phyloP scores from a whole-genome alignment of 1,139 yeast species.

The Eremothecium coryli region DNA sequence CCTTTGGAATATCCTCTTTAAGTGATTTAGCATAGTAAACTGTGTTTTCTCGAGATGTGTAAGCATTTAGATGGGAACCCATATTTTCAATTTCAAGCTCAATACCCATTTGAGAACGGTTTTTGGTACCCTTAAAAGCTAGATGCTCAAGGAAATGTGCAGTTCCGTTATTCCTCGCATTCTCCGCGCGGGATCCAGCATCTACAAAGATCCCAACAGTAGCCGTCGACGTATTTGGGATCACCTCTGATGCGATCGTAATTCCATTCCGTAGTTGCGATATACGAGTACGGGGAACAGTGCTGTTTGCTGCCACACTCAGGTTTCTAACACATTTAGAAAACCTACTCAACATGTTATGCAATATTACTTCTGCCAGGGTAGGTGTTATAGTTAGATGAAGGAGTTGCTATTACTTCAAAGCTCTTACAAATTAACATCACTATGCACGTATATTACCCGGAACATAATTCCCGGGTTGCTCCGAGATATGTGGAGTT shows the following conservation, averaged over 20 bases:
- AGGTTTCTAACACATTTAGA: neutral
- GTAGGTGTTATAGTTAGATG: no score
- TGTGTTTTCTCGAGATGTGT: slow-evolving; percentile 94
- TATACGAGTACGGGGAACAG: slow-evolving; percentile 43
- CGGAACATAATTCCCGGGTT: no score
- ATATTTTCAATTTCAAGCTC: slow-evolving; percentile 92
- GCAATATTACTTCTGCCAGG: no score
- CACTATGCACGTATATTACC: no score
- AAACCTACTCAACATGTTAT: no score
- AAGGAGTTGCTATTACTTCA: no score
- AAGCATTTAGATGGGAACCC: slow-evolving; percentile 95
- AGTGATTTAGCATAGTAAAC: slow-evolving; percentile 91
- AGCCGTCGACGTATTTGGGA: slow-evolving; percentile 87
- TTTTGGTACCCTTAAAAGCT: slow-evolving; percentile 88
- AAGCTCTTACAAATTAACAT: no score
- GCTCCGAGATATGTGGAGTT: no score
- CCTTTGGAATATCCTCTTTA: slow-evolving; percentile 67
- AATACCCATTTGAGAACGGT: slow-evolving; percentile 70
- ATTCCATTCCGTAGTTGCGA: slow-evolving; percentile 73
- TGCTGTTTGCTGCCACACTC: slow-evolving; percentile 13
- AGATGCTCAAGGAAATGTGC: slow-evolving; percentile 96
- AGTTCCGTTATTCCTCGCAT: slow-evolving; percentile 74
- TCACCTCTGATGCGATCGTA: slow-evolving; percentile 83
- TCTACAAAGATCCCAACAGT: slow-evolving; percentile 92
- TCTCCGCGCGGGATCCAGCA: slow-evolving; percentile 97